phyloP scores from a whole-genome alignment of 2,329 filamentous ascomycete species.

The Aspergillus neoniger region DNA sequence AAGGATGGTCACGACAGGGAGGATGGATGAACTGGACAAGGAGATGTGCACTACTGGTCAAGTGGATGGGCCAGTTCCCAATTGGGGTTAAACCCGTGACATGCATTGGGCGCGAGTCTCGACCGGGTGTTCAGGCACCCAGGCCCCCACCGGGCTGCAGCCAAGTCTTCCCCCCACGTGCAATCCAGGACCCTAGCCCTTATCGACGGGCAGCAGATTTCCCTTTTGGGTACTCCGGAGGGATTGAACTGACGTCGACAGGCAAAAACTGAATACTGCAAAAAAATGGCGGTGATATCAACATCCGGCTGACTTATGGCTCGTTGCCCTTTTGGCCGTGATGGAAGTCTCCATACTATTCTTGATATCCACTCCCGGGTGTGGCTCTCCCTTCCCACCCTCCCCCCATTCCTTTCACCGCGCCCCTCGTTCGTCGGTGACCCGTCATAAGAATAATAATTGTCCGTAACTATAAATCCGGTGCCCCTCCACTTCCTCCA shows the following conservation, averaged over 20 bases:
- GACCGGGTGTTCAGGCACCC: conserved; percentile 21
- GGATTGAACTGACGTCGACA: conserved; percentile 24
- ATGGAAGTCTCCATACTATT: conserved; percentile 2
- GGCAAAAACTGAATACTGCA: conserved; percentile 1
- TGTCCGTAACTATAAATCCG: background rate
- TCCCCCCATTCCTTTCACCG: background rate
- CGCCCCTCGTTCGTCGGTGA: background rate
- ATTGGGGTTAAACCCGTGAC: conserved; percentile 17
- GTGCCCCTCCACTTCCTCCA: conserved; percentile 5
- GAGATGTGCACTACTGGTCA: background rate
- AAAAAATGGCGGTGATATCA: conserved; percentile 21
- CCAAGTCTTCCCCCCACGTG: conserved; percentile 17
- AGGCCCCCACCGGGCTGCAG: conserved; percentile 8
- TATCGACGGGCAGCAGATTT: conserved; percentile 19
- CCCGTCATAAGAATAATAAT: background rate
- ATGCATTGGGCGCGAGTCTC: background rate
- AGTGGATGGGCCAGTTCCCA: background rate
- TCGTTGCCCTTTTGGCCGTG: background rate
- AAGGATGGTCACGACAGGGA: background rate
- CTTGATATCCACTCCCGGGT: background rate
- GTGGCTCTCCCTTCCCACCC: too few species aligned
- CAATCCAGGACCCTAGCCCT: conserved; percentile 24
- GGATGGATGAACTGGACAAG: background rate
- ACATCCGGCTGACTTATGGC: background rate
- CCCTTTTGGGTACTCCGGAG: conserved; percentile 22